Evolutionary conservation across 2,329 filamentous ascomycete genomes (phyloP), one percentile per base, ranked within the genome.

Genomic region (Rhynchosporium graminicola): DNA sequence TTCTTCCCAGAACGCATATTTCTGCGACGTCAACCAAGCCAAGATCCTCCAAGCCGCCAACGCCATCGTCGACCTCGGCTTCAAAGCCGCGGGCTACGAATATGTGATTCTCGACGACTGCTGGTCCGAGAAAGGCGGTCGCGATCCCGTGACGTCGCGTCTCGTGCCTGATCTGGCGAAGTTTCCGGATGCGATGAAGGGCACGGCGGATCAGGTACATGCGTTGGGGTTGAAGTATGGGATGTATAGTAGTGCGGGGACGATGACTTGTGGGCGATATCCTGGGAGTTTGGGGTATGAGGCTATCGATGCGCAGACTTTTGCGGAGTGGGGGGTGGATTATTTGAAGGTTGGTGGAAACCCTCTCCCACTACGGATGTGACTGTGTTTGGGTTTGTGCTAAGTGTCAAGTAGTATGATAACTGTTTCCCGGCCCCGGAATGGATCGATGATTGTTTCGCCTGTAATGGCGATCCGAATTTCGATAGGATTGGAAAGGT

Each of bases 21-120:
- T 68, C 36, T 82, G 81, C 70, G 74, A 82, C 63, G 79, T 83
- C 62, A 76, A 77, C 62, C 78, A 82, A 64, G 69, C 69, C 3
- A 75, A 78, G 36, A 79, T 84, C 66, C 64, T 83, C 31, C 74
- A 74, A 2, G 76, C 78, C 1, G 81, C 80, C 0, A 70, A 80
- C 43, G 71, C 76, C 45, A 72, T 84, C 31, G 74, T 83, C 20
- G 74, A 76, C 9, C 73, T 80, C 0, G 82, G 79, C 3, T 74
- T 82, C 6, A 77, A 78, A 66, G 79, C 81, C 42, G 77, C 77
- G 6, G 83, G 83, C 3, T 85, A 85, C 69, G 71, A 79, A 42
- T 84, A 86, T 63, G 79, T 86, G 62, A 84, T 61, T 63, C 61
- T 85, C 63, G 85, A 88, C 69, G 86, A 88, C 70, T 87, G 85